Evolutionary conservation across 1,284 basidiomycete species (phyloP), one percentile per base, ranked within the genome.

Genomic region (Ganoderma multipileum): DNA sequence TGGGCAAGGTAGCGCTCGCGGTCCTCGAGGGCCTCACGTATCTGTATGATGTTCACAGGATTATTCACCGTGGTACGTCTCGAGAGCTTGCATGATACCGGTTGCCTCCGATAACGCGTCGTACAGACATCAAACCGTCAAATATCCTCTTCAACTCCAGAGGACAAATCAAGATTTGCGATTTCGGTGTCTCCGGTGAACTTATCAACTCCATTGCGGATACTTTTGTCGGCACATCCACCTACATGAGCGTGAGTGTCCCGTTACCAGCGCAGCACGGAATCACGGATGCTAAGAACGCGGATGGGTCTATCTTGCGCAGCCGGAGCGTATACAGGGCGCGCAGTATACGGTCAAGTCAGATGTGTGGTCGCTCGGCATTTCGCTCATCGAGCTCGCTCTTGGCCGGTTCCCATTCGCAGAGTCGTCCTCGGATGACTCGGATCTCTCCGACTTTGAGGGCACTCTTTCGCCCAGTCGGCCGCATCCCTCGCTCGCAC

Each of bases 291-390:
- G 62, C 54, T 75, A 23, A 72, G 71, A 60, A 64, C 60, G 58
- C 16, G 61, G 57, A 61, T 33, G 30, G 38, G 44, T 52, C 23
- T 28, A 33, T 11, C 42, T 62, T 58, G 55, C 61, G 47, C 79
- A 99, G 95, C 97, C 97, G 42, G 97, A 99, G 80, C 95, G 97
- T 65, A 99, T 99, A 77, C 97, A 99, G 85, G 97, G 98, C 65
- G 96, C 96, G 3, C 93, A 95, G 78, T 99, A 99, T 82, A 95
- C 95, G 39, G 95, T 98, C 81, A 98, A 98, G 82, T 98, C 96
- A 4, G 97, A 99, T 77, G 95, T 99, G 8, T 98, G 96, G 97
- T 98, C 96, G 1, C 86, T 98, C 64, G 97, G 97, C 42, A 96
- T 99, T 76, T 94, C 96, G 2, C 86, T 99, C 57, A 96, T 99